Percentiles rank a stretch among this genome's conserved stretches.
phyloP scores from a whole-genome alignment of 2,329 filamentous ascomycete species.

The Cryphonectria japonica region DNA sequence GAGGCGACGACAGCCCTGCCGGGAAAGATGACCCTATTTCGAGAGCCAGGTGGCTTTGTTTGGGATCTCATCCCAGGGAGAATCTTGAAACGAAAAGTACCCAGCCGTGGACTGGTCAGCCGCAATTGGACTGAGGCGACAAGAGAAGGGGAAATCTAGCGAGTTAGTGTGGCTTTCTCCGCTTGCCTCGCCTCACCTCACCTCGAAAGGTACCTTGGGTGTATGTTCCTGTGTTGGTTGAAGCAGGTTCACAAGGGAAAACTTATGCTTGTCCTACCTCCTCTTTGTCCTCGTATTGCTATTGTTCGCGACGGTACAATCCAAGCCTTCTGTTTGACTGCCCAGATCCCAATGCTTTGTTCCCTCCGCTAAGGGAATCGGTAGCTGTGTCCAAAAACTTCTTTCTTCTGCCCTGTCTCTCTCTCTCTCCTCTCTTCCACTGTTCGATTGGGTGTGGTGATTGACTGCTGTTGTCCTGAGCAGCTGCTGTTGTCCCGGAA shows the following conservation, averaged over 20 bases:
- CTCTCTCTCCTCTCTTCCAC: neutral
- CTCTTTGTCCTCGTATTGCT: slow-evolving; percentile 10
- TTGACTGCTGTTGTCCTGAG: neutral
- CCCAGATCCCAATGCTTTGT: neutral
- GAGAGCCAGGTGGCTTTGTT: slow-evolving; percentile 25
- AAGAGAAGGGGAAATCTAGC: neutral
- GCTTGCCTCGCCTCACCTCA: neutral
- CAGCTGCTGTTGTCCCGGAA: neutral
- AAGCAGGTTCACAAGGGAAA: slow-evolving; percentile 1
- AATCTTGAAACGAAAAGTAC: neutral
- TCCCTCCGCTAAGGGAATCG: neutral
- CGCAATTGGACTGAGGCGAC: slow-evolving; percentile 10
- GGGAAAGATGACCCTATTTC: slow-evolving; percentile 28
- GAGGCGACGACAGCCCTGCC: slow-evolving; percentile 28
- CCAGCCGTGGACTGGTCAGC: neutral
- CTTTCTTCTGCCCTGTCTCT: neutral
- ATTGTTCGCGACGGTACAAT: slow-evolving; percentile 26
- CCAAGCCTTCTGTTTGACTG: neutral
- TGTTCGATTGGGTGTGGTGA: neutral
- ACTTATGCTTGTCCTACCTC: neutral
- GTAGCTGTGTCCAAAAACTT: neutral
- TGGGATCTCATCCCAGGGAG: slow-evolving; percentile 25
- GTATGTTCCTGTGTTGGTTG: neutral
- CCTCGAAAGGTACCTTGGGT: neutral
- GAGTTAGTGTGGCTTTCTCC: neutral